Percentiles rank a stretch among this genome's conserved stretches.
These are phyloP conservation scores for Chrysopogon serrulatus DNA, from an alignment of 176 grass and related monocot species.

Conservation along the genomic window DNA sequence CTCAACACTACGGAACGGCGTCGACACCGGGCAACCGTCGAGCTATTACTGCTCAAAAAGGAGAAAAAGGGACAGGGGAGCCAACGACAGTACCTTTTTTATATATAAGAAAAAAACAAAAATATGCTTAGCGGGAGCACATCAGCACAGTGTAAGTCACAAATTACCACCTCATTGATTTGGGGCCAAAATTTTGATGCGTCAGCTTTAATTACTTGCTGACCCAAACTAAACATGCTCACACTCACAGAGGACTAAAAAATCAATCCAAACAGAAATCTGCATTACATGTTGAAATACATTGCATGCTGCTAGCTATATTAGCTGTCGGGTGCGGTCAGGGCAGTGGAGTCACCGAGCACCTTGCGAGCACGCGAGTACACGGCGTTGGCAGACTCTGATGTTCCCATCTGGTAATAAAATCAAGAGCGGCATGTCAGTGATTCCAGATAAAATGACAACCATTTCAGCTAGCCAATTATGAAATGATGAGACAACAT, in stretches of 20 bases:
- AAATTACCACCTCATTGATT: not conserved
- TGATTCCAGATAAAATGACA: not conserved
- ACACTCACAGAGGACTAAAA: not conserved
- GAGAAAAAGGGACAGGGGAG: no score
- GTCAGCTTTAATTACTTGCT: not conserved
- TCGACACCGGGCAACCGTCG: no score
- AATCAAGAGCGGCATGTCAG: conserved; percentile 1
- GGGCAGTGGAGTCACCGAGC: conserved; percentile 29
- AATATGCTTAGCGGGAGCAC: not conserved
- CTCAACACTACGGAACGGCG: no score
- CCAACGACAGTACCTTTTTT: no score
- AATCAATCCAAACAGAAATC: conserved; percentile 19
- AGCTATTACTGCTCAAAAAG: no score
- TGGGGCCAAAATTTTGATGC: not conserved
- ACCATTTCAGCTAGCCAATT: not conserved
- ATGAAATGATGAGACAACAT: not conserved
- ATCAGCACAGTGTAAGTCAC: not conserved
- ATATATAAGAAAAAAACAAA: no score
- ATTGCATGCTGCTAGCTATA: not conserved
- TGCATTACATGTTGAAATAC: conserved; percentile 10
- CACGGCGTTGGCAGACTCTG: conserved; percentile 56
- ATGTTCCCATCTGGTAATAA: conserved; percentile 46
- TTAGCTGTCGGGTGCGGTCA: not conserved
- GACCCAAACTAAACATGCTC: not conserved
- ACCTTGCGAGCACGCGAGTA: conserved; percentile 64